These are phyloP conservation scores for Daldinia bambusicola DNA, from an alignment of 495 filamentous ascomycete genomes.

Conservation along the genomic window DNA sequence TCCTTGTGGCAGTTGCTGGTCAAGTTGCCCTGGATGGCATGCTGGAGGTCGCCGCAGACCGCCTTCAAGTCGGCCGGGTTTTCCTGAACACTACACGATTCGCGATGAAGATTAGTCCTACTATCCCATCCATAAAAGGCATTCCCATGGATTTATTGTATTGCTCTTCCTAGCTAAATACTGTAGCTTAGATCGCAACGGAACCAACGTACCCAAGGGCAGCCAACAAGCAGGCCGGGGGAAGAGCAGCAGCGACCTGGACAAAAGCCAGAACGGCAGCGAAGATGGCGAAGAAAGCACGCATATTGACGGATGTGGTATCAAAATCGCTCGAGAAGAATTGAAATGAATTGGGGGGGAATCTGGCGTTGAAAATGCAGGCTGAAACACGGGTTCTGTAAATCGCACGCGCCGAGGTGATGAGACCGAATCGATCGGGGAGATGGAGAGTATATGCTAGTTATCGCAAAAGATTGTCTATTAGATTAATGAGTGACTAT, in stretches of 20 bases:
- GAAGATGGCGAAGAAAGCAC: constrained; percentile 46
- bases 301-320: constrained; percentile 46
- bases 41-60: constrained; percentile 47
- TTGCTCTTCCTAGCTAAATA: not conserved
- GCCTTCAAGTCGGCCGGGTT: constrained; percentile 49
- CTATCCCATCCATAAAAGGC: not conserved
- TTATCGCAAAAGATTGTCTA: constrained; percentile 22
- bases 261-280: constrained; percentile 45
- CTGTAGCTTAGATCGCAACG: not conserved
- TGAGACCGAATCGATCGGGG: constrained; percentile 30
- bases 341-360: constrained; percentile 21
- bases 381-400: constrained; percentile 31
- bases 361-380: constrained; percentile 25
- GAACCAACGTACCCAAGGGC: constrained; percentile 48
- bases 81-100: constrained; percentile 41
- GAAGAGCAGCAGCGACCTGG: constrained; percentile 46
- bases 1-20: constrained; percentile 45
- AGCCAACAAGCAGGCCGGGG: constrained; percentile 50
- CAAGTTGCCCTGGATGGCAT: constrained; percentile 47
- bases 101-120: constrained; percentile 2
- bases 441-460: not conserved
- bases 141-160: not conserved
- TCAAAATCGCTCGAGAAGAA: constrained; percentile 31
- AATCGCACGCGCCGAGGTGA: constrained; percentile 35
- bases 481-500: constrained; percentile 19